Percentiles rank a stretch among this genome's conserved stretches.
Conservation (phyloP, 1,284 basidiomycete species). For the Psilocybe mexicana region DNA sequence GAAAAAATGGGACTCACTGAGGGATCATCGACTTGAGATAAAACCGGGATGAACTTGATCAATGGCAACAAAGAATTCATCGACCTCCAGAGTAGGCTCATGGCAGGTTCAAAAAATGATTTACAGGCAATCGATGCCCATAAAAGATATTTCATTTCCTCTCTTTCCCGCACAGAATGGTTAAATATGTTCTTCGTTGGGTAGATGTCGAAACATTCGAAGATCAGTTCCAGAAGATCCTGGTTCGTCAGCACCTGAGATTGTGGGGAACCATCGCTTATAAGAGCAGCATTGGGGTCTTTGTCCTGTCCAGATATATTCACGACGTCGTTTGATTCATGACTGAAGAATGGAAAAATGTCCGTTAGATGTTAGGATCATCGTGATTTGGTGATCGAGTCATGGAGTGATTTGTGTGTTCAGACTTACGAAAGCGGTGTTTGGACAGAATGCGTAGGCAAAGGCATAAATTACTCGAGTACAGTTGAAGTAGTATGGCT, state of each 20-base stretch:
- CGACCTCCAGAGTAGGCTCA: not conserved
- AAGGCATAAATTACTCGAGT: too few species aligned
- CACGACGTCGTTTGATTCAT: too few species aligned
- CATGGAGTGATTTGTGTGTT: too few species aligned
- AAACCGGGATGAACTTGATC: not conserved
- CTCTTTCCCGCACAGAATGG: not conserved
- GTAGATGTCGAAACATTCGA: not conserved
- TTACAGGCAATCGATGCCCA: not conserved
- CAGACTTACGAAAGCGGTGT: too few species aligned
- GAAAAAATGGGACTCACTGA: not conserved
- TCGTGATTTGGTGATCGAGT: too few species aligned
- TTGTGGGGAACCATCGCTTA: not conserved
- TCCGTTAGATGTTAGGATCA: not conserved
- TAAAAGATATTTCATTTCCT: not conserved
- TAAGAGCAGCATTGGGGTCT: not conserved
- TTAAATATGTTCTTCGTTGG: not conserved
- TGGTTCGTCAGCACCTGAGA: not conserved
- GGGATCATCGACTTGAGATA: not conserved
- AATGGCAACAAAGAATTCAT: not conserved
- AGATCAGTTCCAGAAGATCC: not conserved
- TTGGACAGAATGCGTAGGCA: too few species aligned
- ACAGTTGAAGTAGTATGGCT: too few species aligned
- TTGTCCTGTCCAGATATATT: too few species aligned
- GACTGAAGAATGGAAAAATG: too few species aligned
- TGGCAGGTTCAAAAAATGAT: not conserved